Evolutionary conservation across 805 yeast species (phyloP).

Genomic region (Clavispora phyllophila): DNA sequence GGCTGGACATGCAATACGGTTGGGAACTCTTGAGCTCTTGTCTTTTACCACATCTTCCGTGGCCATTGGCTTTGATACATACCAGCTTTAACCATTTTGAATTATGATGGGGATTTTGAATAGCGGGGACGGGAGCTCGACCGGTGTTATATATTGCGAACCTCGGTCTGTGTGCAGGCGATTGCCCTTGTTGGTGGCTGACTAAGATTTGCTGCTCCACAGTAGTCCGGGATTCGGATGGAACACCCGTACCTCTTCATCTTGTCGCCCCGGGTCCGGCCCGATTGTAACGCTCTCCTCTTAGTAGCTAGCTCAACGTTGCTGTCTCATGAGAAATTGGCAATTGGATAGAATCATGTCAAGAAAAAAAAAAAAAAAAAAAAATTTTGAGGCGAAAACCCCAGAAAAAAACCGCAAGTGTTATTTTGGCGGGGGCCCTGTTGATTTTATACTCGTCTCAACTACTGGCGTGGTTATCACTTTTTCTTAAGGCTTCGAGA

Average conservation of each 20-base stretch:
- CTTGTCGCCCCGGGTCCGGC: not conserved
- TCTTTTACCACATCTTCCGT: not conserved
- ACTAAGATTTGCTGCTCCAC: not conserved
- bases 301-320: too few species aligned
- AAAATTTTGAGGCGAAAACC: too few species aligned
- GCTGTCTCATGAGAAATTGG: too few species aligned
- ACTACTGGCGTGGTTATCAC: constrained; percentile 1
- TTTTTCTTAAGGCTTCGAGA: constrained; percentile 11
- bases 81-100: constrained; percentile 62
- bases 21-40: not conserved
- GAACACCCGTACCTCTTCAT: not conserved
- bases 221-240: not conserved
- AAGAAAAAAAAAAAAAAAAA: too few species aligned
- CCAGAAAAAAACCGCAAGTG: too few species aligned
- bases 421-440: too few species aligned
- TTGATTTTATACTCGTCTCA: not conserved
- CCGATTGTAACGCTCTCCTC: too few species aligned
- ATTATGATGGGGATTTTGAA: not conserved
- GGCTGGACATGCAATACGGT: not conserved
- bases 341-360: too few species aligned
- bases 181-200: not conserved
- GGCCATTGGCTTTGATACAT: constrained; percentile 24
- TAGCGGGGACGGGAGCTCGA: not conserved
- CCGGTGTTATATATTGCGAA: constrained; percentile 1
- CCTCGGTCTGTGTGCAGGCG: constrained; percentile 1